These are phyloP conservation scores for Lasiosphaeria hispida DNA, from an alignment of 495 filamentous ascomycete species.

Conservation along the genomic window DNA sequence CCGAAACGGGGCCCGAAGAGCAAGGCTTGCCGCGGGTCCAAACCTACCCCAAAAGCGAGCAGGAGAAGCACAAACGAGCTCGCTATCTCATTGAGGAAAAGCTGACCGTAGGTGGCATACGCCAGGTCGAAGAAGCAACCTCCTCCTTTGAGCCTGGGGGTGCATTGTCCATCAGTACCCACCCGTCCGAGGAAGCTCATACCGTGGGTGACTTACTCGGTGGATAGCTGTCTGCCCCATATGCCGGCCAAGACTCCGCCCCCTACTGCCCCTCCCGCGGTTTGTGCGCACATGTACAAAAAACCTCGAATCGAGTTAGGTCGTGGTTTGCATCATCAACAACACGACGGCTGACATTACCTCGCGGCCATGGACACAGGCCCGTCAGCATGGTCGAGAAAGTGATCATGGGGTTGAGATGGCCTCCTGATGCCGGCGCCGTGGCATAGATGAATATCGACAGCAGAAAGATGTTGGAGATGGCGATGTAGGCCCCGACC, in stretches of 20 bases:
- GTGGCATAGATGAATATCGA: slow-evolving; percentile 51
- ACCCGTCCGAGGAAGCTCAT: not conserved
- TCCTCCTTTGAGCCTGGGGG: slow-evolving; percentile 9
- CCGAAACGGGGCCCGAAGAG: slow-evolving; percentile 51
- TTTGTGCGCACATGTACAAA: slow-evolving; percentile 8
- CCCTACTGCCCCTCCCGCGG: not conserved
- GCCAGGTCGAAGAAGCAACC: slow-evolving; percentile 3
- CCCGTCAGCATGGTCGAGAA: slow-evolving; percentile 51
- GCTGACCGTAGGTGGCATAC: not conserved
- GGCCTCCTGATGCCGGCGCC: slow-evolving; percentile 50
- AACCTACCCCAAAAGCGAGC: slow-evolving; percentile 51
- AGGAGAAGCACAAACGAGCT: slow-evolving; percentile 19
- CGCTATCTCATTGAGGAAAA: slow-evolving; percentile 3
- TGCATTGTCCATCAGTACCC: not conserved
- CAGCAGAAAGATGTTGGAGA: slow-evolving; percentile 47
- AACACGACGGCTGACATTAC: slow-evolving; percentile 4
- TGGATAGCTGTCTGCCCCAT: not conserved
- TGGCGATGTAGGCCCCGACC: slow-evolving; percentile 36
- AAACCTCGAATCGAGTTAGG: not conserved
- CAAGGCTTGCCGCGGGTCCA: slow-evolving; percentile 54
- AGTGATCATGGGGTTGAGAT: slow-evolving; percentile 53
- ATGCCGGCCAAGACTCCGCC: not conserved
- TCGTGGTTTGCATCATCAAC: not conserved
- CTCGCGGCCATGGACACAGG: slow-evolving; percentile 47
- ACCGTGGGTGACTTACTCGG: not conserved